phyloP scores from a whole-genome alignment of 371 early-diverging fungal genomes.

The Enterocytospora artemiae region DNA sequence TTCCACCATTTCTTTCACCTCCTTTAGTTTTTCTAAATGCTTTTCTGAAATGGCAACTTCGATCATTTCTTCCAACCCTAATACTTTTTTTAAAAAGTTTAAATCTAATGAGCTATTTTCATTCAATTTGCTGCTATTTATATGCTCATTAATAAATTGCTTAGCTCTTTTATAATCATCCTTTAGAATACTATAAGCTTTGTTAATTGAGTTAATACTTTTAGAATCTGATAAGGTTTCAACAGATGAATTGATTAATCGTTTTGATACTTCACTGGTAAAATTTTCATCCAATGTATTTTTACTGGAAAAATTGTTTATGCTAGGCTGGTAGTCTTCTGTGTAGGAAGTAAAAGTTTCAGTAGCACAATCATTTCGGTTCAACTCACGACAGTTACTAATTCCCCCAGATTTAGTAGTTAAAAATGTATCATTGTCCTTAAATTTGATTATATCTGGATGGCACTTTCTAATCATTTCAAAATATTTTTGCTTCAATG shows the following conservation, averaged over 20 bases:
- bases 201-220: constrained; percentile 15
- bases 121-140: neutral
- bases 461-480: constrained; percentile 23
- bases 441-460: constrained; percentile 19
- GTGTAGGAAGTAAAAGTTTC: no score
- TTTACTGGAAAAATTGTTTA: no score
- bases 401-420: no score
- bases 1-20: constrained; percentile 13
- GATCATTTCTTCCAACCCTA: constrained; percentile 45
- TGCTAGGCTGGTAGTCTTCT: no score
- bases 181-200: constrained; percentile 41
- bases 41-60: neutral
- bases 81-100: constrained; percentile 19
- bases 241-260: no score
- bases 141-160: constrained; percentile 7
- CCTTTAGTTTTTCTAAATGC: constrained; percentile 1
- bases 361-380: no score
- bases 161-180: constrained; percentile 49
- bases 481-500: constrained; percentile 39
- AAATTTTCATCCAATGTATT: no score
- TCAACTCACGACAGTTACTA: no score
- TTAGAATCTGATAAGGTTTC: no score
- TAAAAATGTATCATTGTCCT: neutral
- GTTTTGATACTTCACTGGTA: no score
- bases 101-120: neutral